These are phyloP conservation scores for Ustilago xerochloae DNA, from an alignment of 1,284 basidiomycete species.

Conservation along the genomic window DNA sequence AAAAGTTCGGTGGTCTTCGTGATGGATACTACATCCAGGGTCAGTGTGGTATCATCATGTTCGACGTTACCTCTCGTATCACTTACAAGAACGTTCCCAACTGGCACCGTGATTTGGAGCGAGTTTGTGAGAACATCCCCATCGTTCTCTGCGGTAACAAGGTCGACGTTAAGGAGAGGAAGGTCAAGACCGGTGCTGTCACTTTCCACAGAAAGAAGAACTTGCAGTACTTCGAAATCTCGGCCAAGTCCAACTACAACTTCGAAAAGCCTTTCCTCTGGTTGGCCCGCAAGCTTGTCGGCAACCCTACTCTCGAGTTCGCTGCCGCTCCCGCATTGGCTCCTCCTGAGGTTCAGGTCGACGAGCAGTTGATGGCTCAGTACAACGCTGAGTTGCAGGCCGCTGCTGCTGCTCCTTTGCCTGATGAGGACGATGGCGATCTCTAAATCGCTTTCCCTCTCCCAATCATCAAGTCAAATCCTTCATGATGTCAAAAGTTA, in stretches of 20 bases:
- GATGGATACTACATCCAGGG: conserved; percentile 72
- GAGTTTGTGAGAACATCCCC: conserved; percentile 99
- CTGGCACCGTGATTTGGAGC: conserved; percentile 99
- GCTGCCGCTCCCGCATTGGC: conserved; percentile 95
- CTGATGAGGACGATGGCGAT: conserved; percentile 72
- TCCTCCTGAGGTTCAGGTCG: conserved; percentile 91
- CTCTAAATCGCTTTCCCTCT: conserved; percentile 40
- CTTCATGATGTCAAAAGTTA: no score
- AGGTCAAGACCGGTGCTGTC: conserved; percentile 98
- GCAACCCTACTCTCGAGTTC: conserved; percentile 90
- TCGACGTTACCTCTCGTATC: conserved; percentile 99
- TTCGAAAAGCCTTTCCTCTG: conserved; percentile 99
- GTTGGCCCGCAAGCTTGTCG: conserved; percentile 97
- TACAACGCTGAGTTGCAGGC: conserved; percentile 82
- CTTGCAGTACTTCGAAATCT: conserved; percentile 99
- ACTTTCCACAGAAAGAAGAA: conserved; percentile 99
- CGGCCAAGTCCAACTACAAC: conserved; percentile 99
- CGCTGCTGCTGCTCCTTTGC: conserved; percentile 71
- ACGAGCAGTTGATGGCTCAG: conserved; percentile 81
- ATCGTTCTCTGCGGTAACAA: conserved; percentile 99
- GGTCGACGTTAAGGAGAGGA: conserved; percentile 99
- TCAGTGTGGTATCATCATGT: conserved; percentile 99
- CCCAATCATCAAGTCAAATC: not conserved
- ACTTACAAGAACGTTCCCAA: conserved; percentile 99
- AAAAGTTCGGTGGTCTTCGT: conserved; percentile 80